Evolutionary conservation across 441 rosid species (phyloP).

Genomic region (Erysimum cheiri): DNA sequence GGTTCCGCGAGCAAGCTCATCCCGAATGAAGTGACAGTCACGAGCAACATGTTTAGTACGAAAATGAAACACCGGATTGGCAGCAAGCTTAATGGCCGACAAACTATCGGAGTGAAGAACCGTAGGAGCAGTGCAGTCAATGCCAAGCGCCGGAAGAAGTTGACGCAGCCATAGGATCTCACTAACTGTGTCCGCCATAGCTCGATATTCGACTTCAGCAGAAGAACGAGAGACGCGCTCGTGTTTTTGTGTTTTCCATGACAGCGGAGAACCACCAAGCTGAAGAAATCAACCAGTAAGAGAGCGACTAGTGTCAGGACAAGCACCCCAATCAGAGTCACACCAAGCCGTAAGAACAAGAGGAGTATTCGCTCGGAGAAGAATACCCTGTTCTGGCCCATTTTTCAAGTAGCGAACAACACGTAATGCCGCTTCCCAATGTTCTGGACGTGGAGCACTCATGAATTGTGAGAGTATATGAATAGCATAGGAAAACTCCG

Average conservation of each 20-base stretch:
- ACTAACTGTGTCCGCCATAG: neutral
- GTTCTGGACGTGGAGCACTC: too few relatives aligned
- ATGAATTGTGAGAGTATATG: neutral
- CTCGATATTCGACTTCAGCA: neutral
- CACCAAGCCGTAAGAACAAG: neutral
- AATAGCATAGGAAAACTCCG: neutral
- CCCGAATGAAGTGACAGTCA: neutral
- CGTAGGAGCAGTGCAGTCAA: neutral
- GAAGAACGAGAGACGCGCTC: neutral
- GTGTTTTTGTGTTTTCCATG: neutral
- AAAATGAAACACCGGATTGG: neutral
- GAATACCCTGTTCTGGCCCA: neutral
- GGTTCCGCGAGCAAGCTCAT: neutral
- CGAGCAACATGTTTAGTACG: neutral
- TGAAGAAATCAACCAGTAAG: slow-evolving; percentile 48
- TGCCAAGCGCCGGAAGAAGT: neutral
- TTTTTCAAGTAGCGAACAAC: neutral
- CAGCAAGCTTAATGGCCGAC: neutral
- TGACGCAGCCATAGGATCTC: neutral
- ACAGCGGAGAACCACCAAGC: slow-evolving; percentile 48
- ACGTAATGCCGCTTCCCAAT: neutral
- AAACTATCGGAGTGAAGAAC: neutral
- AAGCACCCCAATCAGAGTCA: neutral
- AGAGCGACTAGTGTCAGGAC: neutral
- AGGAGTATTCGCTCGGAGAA: neutral